Evolutionary conservation across 495 filamentous ascomycete species (phyloP).

Genomic region (Podospora bellae-mahoneyi): DNA sequence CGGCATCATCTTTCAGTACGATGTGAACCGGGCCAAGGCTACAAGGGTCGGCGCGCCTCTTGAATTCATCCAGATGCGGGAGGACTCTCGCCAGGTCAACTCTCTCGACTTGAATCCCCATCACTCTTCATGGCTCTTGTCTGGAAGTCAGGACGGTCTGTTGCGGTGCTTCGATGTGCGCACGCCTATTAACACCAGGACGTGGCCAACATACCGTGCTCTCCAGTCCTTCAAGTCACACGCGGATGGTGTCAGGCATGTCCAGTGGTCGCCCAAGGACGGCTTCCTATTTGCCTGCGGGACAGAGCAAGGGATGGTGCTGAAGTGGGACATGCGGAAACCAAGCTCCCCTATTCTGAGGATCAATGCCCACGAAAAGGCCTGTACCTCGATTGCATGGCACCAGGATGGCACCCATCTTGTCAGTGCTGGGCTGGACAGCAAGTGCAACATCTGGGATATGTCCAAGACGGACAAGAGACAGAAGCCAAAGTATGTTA

Average conservation of each 20-base stretch:
- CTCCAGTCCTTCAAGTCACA: conserved; percentile 49
- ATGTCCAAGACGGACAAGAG: conserved; percentile 73
- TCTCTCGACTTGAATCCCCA: conserved; percentile 86
- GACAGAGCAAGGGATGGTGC: conserved; percentile 76
- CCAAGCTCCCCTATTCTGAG: conserved; percentile 51
- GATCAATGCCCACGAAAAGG: conserved; percentile 76
- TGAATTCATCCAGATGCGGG: conserved; percentile 66
- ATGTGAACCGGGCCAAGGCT: conserved; percentile 59
- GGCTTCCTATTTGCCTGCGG: conserved; percentile 83
- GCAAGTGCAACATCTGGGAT: conserved; percentile 89
- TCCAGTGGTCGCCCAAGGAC: conserved; percentile 85
- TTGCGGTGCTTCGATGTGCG: conserved; percentile 63
- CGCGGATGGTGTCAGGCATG: conserved; percentile 77
- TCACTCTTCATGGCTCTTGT: conserved; percentile 70
- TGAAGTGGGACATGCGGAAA: conserved; percentile 55
- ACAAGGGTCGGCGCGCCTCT: conserved; percentile 49
- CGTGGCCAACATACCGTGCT: conserved; percentile 43
- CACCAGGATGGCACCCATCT: conserved; percentile 92
- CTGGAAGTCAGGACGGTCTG: conserved; percentile 87
- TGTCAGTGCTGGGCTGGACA: conserved; percentile 77
- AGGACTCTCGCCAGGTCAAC: conserved; percentile 90
- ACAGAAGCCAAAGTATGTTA: conserved; percentile 68
- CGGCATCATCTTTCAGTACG: conserved; percentile 84
- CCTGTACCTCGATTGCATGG: conserved; percentile 85
- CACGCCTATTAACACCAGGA: conserved; percentile 36